Evolutionary conservation across 768 basidiomycete genomes (phyloP), one percentile per base, ranked within the genome.

Genomic region (Pisolithus marmoratus): DNA sequence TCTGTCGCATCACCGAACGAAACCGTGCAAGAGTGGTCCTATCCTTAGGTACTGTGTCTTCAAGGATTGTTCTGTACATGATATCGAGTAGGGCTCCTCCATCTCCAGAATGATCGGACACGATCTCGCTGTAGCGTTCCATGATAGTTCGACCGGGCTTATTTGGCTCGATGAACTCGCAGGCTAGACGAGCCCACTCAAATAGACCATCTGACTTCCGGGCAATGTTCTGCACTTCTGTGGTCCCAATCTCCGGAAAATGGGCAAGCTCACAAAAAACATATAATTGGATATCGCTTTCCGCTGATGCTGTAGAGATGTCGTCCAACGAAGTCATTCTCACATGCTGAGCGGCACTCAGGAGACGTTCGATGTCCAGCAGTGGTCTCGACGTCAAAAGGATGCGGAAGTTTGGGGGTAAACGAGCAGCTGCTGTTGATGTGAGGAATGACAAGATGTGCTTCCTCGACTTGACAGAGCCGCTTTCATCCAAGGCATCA

Each of bases 111-210:
- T 8, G 8, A 27, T 3, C 4, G 26, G 8, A 27, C 26, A 43
- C 23, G 22, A 43, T 14, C 22, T 23, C 20, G 5, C 23, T 12
- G 9, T 22, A 43, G 2, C 42, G 20, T 22, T 23, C 22, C 42
- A 22, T 2, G 8, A 22, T 9, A 2, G 15, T 23, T 11, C 5
- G 3, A 7, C 22, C 22, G 3, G 9, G 14, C 8, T 5, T 43
- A 9, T 23, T 43, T 11, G 20, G 20, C 11, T 46, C 37, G 42
- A 62, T 57, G 27, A 34, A 51, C 4, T 41, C 11, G 46, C 60
- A 61, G 1, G 55, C 61, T 5, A 53, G 56, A 24, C 29, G 47
- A 4, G 60, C 61, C 61, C 61, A 63, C 43, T 61, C 55, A 44
- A 63, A 63, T 11, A 60, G 51, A 1, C 58, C 60, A 17, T 59